phyloP scores from a whole-genome alignment of 345 rosid species.

The Eucalyptus dawsonii region DNA sequence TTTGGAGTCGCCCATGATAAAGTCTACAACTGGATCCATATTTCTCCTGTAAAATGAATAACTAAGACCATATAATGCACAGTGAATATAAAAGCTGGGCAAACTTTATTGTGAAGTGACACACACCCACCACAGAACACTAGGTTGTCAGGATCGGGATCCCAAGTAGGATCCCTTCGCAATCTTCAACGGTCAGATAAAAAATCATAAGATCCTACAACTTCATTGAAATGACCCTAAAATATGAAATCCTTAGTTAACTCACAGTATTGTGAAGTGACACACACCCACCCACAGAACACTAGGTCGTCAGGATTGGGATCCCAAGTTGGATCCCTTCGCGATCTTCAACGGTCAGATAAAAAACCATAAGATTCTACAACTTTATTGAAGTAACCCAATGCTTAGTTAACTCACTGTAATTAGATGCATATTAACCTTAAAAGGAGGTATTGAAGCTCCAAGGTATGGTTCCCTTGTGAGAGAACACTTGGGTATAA shows the following conservation, averaged over 20 bases:
- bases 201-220: background rate
- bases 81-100: background rate
- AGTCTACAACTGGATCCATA: slow-evolving; percentile 10
- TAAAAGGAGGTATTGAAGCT: background rate
- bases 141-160: background rate
- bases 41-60: slow-evolving; percentile 26
- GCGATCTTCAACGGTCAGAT: background rate
- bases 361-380: background rate
- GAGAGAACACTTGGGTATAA: background rate
- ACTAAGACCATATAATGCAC: background rate
- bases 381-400: background rate
- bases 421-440: background rate
- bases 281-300: background rate
- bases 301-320: background rate
- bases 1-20: slow-evolving; percentile 21
- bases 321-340: background rate
- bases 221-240: background rate
- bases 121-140: background rate
- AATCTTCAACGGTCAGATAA: background rate
- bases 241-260: background rate
- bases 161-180: background rate
- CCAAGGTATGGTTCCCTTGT: background rate
- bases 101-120: background rate
- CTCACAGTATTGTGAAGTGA: background rate
- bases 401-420: background rate